Evolutionary conservation across 2,329 filamentous ascomycete genomes (phyloP).

Genomic region (Teratosphaeriaceae sp.): DNA sequence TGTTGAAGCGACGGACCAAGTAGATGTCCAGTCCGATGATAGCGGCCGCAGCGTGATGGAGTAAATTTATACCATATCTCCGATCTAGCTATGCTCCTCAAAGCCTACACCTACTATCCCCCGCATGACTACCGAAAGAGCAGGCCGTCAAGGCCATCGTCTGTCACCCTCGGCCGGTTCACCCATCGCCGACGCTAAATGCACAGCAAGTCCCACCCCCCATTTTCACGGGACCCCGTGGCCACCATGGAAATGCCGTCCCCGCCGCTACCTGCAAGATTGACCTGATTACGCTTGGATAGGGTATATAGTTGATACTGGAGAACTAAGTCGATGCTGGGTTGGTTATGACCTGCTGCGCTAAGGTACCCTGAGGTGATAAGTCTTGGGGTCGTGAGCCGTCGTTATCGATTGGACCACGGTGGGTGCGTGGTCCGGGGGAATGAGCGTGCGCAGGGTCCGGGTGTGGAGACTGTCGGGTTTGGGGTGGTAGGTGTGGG

Average conservation of each 20-base stretch:
- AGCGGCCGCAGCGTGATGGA: too few relatives aligned
- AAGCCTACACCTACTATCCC: background rate
- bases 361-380: constrained; percentile 31
- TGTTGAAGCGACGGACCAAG: too few relatives aligned
- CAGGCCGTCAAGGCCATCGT: background rate
- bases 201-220: constrained; percentile 10
- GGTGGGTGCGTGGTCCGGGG: constrained; percentile 2
- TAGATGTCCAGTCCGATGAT: too few relatives aligned
- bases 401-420: constrained; percentile 18
- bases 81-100: too few relatives aligned
- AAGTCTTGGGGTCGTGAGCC: constrained; percentile 29
- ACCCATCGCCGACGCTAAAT: constrained; percentile 19
- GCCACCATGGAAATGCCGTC: background rate
- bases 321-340: constrained; percentile 5
- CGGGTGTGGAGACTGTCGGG: background rate
- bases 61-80: too few relatives aligned
- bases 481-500: constrained; percentile 10
- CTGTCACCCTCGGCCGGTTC: background rate
- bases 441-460: constrained; percentile 5
- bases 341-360: constrained; percentile 17
- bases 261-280: constrained; percentile 4
- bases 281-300: constrained; percentile 1
- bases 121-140: constrained; percentile 4
- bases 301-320: constrained; percentile 2
- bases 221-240: background rate